Evolutionary conservation across 805 yeast genomes (phyloP).

Genomic region (Lipomyces anomalus): DNA sequence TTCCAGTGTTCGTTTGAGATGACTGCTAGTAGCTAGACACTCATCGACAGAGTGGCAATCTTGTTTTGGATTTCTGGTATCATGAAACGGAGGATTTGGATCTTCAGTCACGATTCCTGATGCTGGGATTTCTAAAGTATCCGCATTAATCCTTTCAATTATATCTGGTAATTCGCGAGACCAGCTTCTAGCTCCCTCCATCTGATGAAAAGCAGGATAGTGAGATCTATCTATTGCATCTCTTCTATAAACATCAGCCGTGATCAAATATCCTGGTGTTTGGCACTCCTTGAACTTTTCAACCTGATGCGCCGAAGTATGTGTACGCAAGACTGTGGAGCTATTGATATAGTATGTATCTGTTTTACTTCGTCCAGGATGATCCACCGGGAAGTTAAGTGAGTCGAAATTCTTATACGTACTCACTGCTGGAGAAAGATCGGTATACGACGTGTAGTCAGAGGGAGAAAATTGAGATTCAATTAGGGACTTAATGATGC

Average conservation of each 20-base stretch:
- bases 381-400: slow-evolving; percentile 83
- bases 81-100: slow-evolving; percentile 50
- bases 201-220: slow-evolving; percentile 94
- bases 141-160: slow-evolving; percentile 45
- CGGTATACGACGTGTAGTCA: slow-evolving; percentile 66
- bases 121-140: slow-evolving; percentile 59
- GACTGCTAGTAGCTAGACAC: slow-evolving; percentile 61
- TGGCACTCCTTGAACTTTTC: slow-evolving; percentile 46
- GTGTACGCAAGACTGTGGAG: slow-evolving; percentile 72
- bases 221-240: slow-evolving; percentile 95
- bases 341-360: slow-evolving; percentile 89
- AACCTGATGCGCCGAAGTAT: slow-evolving; percentile 93
- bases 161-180: slow-evolving; percentile 30
- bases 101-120: slow-evolving; percentile 74
- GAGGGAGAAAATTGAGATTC: slow-evolving; percentile 55
- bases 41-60: slow-evolving; percentile 64
- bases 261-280: slow-evolving; percentile 82
- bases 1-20: slow-evolving; percentile 82
- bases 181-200: slow-evolving; percentile 96
- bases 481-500: slow-evolving; percentile 70
- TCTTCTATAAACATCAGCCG: slow-evolving; percentile 93
- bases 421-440: slow-evolving; percentile 78
- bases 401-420: slow-evolving; percentile 84
- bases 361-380: slow-evolving; percentile 86
- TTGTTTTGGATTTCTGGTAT: slow-evolving; percentile 71